Evolutionary conservation across 1,284 basidiomycete species (phyloP).

Genomic region (Microbotryum saponariae): DNA sequence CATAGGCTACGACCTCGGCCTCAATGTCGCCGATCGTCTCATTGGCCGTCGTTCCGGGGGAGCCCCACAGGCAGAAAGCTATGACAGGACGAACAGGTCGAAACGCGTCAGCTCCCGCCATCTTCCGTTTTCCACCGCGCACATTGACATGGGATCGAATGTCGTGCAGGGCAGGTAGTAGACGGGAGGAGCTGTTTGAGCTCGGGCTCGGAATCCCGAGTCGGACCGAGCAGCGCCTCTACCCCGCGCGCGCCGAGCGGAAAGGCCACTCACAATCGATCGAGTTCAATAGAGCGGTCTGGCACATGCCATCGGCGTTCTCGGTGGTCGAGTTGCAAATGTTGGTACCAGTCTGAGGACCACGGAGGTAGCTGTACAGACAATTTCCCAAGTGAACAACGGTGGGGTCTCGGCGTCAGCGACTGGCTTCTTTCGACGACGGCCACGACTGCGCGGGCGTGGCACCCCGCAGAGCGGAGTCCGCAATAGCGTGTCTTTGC

Average conservation of each 20-base stretch:
- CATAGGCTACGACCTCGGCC: slow-evolving; percentile 34
- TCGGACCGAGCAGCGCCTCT: no score
- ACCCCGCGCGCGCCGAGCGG: no score
- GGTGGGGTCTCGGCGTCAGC: no score
- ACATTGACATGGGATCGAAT: no score
- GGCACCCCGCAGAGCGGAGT: background rate
- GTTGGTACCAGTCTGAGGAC: slow-evolving; percentile 12
- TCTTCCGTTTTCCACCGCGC: no score
- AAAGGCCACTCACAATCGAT: slow-evolving; percentile 9
- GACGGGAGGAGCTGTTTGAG: no score
- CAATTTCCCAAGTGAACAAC: no score
- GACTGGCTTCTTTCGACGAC: no score
- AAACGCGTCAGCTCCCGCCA: no score
- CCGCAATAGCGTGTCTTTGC: background rate
- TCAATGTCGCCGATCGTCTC: slow-evolving; percentile 32
- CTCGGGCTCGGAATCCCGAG: no score
- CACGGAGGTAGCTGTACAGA: slow-evolving; percentile 9
- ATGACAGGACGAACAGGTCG: no score
- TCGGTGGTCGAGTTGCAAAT: slow-evolving; percentile 61
- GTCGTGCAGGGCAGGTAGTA: no score
- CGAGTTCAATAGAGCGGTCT: slow-evolving; percentile 46
- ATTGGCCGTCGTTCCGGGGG: slow-evolving; percentile 5
- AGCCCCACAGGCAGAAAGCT: slow-evolving; percentile 27
- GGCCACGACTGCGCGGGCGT: background rate
- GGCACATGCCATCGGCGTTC: slow-evolving; percentile 54